Evolutionary conservation across 495 filamentous ascomycete genomes (phyloP).

Genomic region (Penicillium parvum): DNA sequence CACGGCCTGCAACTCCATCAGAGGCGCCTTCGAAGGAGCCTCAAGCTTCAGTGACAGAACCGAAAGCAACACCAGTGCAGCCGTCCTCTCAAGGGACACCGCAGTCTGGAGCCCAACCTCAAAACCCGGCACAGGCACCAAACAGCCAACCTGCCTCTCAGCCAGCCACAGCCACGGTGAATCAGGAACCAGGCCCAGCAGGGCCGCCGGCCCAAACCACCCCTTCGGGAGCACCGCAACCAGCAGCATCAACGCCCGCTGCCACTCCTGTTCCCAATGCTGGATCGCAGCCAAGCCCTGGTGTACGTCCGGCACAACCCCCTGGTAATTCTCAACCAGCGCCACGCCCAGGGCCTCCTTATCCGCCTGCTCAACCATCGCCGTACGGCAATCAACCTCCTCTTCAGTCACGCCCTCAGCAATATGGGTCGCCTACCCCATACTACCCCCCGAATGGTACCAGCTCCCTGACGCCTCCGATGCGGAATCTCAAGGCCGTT

Average conservation of each 20-base stretch:
- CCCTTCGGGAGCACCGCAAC: slow-evolving; percentile 14
- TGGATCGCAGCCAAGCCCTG: slow-evolving; percentile 19
- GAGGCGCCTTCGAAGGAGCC: slow-evolving; percentile 18
- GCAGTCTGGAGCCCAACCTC: slow-evolving; percentile 15
- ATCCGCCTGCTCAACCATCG: slow-evolving; percentile 30
- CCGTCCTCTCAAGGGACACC: slow-evolving; percentile 29
- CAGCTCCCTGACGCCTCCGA: slow-evolving; percentile 44
- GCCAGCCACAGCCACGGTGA: slow-evolving; percentile 20
- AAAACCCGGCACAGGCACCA: slow-evolving; percentile 17
- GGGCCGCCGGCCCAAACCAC: slow-evolving; percentile 9
- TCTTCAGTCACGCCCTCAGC: slow-evolving; percentile 38
- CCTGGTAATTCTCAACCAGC: slow-evolving; percentile 16
- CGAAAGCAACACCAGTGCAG: slow-evolving; percentile 22
- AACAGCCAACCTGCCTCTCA: slow-evolving; percentile 8
- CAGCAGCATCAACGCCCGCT: slow-evolving; percentile 19
- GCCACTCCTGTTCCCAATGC: slow-evolving; percentile 13
- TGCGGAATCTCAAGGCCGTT: slow-evolving; percentile 66
- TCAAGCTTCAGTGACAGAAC: slow-evolving; percentile 27
- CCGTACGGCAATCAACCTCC: slow-evolving; percentile 31
- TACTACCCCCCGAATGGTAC: slow-evolving; percentile 33
- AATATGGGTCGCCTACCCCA: slow-evolving; percentile 31
- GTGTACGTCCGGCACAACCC: slow-evolving; percentile 17
- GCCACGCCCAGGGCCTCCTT: slow-evolving; percentile 27
- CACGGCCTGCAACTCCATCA: slow-evolving; percentile 14
- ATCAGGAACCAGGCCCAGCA: slow-evolving; percentile 29